A percentile compares a stretch with the other conserved stretches of the same genome.
Evolutionary conservation across 768 basidiomycete species (phyloP).

Genomic region (Royoungia palumana): DNA sequence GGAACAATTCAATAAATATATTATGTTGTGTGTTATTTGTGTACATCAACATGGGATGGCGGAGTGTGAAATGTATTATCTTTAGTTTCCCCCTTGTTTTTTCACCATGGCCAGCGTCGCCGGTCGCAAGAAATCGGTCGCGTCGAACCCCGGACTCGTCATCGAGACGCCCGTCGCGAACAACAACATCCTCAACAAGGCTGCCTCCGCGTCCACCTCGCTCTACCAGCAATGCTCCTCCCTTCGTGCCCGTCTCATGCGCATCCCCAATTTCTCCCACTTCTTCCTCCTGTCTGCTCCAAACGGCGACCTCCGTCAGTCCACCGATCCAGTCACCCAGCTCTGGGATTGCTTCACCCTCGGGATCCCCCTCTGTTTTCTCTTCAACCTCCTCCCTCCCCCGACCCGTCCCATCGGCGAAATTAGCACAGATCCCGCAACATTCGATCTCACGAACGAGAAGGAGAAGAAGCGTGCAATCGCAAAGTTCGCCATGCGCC

Average conservation of each 20-base stretch:
- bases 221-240: constrained; percentile 91
- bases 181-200: constrained; percentile 88
- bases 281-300: constrained; percentile 64
- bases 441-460: constrained; percentile 69
- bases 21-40: constrained; percentile 26
- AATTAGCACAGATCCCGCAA: constrained; percentile 62
- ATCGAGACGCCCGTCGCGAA: constrained; percentile 75
- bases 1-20: background rate
- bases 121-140: constrained; percentile 78
- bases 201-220: constrained; percentile 81
- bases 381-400: constrained; percentile 85
- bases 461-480: constrained; percentile 88
- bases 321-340: constrained; percentile 89
- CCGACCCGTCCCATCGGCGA: constrained; percentile 41
- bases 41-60: constrained; percentile 25
- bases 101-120: constrained; percentile 49
- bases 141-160: constrained; percentile 57
- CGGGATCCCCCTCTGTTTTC: constrained; percentile 91
- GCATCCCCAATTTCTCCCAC: constrained; percentile 67
- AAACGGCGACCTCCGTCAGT: constrained; percentile 60
- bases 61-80: constrained; percentile 34
- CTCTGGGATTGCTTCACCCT: constrained; percentile 93
- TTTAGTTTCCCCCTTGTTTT: constrained; percentile 13
- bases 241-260: constrained; percentile 71
- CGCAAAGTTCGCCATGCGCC: constrained; percentile 87